Conservation (phyloP, 164 flowering plant species). For the Euptelea pleiosperma region DNA sequence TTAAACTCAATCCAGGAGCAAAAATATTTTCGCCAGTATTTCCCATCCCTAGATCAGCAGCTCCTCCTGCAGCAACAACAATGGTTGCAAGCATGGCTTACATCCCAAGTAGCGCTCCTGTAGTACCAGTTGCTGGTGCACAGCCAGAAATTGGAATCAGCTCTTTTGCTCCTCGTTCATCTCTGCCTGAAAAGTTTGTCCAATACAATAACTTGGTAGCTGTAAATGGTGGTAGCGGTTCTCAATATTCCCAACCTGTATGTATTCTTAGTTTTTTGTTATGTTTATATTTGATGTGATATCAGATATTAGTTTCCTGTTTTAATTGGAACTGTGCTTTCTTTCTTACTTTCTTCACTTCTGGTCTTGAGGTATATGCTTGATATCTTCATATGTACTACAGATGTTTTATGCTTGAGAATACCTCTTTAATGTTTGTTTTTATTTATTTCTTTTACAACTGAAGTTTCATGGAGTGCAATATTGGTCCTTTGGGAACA, state of each 20-base stretch:
- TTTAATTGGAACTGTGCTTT: no score
- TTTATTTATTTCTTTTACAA: no score
- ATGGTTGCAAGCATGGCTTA: conserved; percentile 38
- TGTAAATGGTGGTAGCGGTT: conserved; percentile 41
- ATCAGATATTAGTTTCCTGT: no score
- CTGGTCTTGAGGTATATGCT: no score
- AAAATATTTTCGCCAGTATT: conserved; percentile 65
- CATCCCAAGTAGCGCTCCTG: conserved; percentile 37
- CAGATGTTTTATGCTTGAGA: no score
- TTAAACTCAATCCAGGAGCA: conserved; percentile 85
- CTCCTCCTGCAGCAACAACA: conserved; percentile 32
- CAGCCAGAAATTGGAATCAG: conserved; percentile 47
- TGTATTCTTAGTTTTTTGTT: conserved; percentile 16
- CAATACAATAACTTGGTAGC: conserved; percentile 42
- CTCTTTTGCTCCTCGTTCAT: conserved; percentile 41
- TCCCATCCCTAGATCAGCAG: conserved; percentile 32
- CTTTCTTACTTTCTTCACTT: no score
- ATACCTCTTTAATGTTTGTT: no score
- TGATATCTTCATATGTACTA: no score
- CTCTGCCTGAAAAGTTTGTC: conserved; percentile 49
- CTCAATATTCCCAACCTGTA: conserved; percentile 65
- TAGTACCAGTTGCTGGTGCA: conserved; percentile 36
- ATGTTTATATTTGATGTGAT: no score
- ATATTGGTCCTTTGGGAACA: no score
- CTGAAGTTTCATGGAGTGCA: no score